A percentile compares a stretch with the other conserved stretches of the same genome.
Conservation (phyloP, 768 basidiomycete genomes). For the Guyanaporus albipodus region DNA sequence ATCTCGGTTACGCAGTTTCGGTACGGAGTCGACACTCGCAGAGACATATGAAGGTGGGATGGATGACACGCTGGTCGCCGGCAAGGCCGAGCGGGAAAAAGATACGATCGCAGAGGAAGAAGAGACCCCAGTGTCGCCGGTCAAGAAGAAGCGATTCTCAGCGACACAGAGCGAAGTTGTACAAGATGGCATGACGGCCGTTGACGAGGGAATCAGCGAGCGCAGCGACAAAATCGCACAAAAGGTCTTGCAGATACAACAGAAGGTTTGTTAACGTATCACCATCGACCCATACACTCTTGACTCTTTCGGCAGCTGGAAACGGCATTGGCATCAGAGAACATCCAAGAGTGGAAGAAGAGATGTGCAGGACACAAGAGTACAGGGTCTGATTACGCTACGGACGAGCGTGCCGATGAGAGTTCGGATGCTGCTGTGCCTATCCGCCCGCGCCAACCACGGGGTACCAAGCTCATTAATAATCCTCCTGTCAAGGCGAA, state of each 20-base stretch:
- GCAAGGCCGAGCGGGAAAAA: constrained; percentile 42
- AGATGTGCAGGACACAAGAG: constrained; percentile 24
- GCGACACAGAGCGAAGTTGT: constrained; percentile 58
- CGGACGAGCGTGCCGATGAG: constrained; percentile 55
- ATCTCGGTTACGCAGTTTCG: constrained; percentile 61
- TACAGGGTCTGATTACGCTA: constrained; percentile 25
- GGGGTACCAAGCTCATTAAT: constrained; percentile 31
- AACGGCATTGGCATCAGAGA: constrained; percentile 63
- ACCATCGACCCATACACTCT: not conserved
- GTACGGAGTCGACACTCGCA: constrained; percentile 77
- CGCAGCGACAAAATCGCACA: constrained; percentile 85
- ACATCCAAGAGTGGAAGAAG: constrained; percentile 32
- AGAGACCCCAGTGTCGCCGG: constrained; percentile 36
- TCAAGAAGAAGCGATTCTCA: constrained; percentile 76
- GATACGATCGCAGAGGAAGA: constrained; percentile 61
- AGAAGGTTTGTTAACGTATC: constrained; percentile 60
- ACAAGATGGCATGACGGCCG: constrained; percentile 81
- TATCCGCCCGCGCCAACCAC: constrained; percentile 40
- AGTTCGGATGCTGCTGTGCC: constrained; percentile 44
- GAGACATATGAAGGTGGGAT: constrained; percentile 54
- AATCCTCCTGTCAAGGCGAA: constrained; percentile 35
- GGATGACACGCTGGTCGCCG: constrained; percentile 34
- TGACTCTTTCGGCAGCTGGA: constrained; percentile 55
- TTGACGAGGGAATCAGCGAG: constrained; percentile 79
- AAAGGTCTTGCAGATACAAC: constrained; percentile 85